Conservation (phyloP, 768 basidiomycete species). For the Atractiella rhizophila region DNA sequence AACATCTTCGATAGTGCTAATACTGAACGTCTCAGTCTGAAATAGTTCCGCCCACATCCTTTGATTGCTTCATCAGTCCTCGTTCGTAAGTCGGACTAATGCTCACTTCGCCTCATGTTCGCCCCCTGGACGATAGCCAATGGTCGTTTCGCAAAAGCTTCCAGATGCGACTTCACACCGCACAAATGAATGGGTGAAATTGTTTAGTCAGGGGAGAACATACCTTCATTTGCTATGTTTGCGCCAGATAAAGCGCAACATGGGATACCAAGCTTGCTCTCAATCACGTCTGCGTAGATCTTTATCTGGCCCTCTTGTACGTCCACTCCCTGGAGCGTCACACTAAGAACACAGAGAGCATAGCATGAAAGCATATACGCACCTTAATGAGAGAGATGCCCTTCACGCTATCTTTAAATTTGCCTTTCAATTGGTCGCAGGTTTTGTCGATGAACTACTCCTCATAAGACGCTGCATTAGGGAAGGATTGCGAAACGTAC, state of each 20-base stretch:
- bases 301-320: constrained; percentile 23
- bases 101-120: constrained; percentile 20
- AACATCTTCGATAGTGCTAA: constrained; percentile 26
- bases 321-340: constrained; percentile 23
- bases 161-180: constrained; percentile 22
- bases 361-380: background rate
- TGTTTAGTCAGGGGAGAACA: background rate
- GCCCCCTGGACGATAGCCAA: constrained; percentile 25
- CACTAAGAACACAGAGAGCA: background rate
- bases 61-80: background rate
- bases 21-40: constrained; percentile 24
- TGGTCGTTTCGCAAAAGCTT: constrained; percentile 27
- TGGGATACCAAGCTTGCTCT: constrained; percentile 22
- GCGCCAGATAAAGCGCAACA: constrained; percentile 27
- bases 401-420: constrained; percentile 19
- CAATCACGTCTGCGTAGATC: constrained; percentile 27
- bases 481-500: constrained; percentile 3
- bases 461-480: background rate
- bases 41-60: constrained; percentile 26
- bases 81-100: background rate
- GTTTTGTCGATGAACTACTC: constrained; percentile 22
- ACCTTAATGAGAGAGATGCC: constrained; percentile 27
- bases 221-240: constrained; percentile 27
- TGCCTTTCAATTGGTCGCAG: constrained; percentile 23
- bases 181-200: background rate